Evolutionary conservation across 768 basidiomycete species (phyloP).

Genomic region (Mycena crocata): DNA sequence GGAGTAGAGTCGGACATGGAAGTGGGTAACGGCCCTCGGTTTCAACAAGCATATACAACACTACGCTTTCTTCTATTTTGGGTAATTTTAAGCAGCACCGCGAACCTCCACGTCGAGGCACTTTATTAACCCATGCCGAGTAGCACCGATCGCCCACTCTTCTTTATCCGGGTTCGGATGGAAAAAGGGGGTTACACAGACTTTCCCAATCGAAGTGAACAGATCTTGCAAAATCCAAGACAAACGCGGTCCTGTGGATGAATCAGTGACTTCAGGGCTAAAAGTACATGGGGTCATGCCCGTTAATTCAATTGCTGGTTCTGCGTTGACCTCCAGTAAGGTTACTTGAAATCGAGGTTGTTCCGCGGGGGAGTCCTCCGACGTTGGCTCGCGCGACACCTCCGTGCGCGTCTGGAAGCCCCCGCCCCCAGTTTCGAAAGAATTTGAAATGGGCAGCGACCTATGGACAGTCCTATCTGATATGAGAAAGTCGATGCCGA

Average conservation of each 20-base stretch:
- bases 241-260: slow-evolving; percentile 75
- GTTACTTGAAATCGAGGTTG: slow-evolving; percentile 64
- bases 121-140: slow-evolving; percentile 67
- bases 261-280: no score
- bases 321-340: slow-evolving; percentile 92
- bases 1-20: slow-evolving; percentile 60
- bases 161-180: slow-evolving; percentile 25
- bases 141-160: slow-evolving; percentile 65
- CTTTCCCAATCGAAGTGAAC: slow-evolving; percentile 75
- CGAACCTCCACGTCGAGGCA: slow-evolving; percentile 71
- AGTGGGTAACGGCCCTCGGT: background rate
- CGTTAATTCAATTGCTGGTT: slow-evolving; percentile 95
- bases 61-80: slow-evolving; percentile 6
- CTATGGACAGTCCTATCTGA: no score
- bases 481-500: slow-evolving; percentile 90
- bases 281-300: slow-evolving; percentile 50
- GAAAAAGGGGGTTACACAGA: slow-evolving; percentile 80
- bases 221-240: slow-evolving; percentile 85
- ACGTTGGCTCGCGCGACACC: no score
- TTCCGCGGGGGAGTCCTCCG: slow-evolving; percentile 22
- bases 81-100: slow-evolving; percentile 35
- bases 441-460: no score
- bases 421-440: no score
- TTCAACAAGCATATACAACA: slow-evolving; percentile 13
- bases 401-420: no score